These are phyloP conservation scores for Trypanosoma theileri DNA, from an alignment of 208 protist genomes.

Conservation along the genomic window DNA sequence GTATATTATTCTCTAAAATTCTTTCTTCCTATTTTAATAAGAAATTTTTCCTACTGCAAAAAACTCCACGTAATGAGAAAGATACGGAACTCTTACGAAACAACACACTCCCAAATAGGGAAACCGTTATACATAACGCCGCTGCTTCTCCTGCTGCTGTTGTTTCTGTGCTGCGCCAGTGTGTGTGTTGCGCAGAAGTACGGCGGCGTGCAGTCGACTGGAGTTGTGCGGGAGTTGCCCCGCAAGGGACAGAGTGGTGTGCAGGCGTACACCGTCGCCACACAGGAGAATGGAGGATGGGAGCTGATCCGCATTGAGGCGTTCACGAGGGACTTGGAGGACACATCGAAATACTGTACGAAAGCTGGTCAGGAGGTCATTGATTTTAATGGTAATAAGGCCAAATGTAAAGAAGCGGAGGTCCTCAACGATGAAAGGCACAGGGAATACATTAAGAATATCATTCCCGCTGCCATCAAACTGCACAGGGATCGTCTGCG, in stretches of 20 bases:
- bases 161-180: not conserved
- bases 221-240: slow-evolving; percentile 7
- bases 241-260: not conserved
- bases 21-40: too few species aligned
- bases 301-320: slow-evolving; percentile 18
- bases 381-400: too few species aligned
- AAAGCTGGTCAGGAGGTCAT: too few species aligned
- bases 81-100: too few species aligned
- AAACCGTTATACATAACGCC: not conserved
- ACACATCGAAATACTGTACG: slow-evolving; percentile 3
- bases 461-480: slow-evolving; percentile 21
- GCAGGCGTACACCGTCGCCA: slow-evolving; percentile 12
- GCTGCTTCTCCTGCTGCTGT: not conserved
- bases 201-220: not conserved
- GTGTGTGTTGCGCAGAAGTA: not conserved
- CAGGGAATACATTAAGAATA: slow-evolving; percentile 1
- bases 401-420: too few species aligned
- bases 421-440: too few species aligned
- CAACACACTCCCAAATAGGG: too few species aligned
- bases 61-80: too few species aligned
- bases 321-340: slow-evolving; percentile 17
- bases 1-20: too few species aligned
- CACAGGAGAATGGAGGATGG: not conserved
- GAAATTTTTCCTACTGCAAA: too few species aligned
- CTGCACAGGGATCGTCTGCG: slow-evolving; percentile 24